Conservation (phyloP, 2,329 filamentous ascomycete genomes). For the Cladosporium oxysporum region DNA sequence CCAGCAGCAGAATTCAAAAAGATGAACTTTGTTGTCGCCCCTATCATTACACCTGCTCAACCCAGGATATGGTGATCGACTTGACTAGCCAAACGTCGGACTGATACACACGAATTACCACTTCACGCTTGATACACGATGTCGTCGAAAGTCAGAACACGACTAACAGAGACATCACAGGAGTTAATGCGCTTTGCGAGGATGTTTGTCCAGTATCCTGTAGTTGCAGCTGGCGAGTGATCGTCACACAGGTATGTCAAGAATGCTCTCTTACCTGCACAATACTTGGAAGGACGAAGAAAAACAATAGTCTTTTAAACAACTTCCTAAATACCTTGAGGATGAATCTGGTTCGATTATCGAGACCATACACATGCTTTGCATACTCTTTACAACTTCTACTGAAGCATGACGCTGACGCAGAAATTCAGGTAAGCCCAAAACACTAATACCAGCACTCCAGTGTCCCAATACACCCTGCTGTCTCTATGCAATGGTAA, state of each 20-base stretch:
- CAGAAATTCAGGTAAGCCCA: slow-evolving; percentile 16
- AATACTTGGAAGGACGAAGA: neutral
- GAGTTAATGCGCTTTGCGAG: slow-evolving; percentile 13
- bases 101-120: slow-evolving; percentile 43
- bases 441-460: neutral
- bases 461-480: neutral
- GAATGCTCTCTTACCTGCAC: neutral
- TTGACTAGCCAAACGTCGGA: slow-evolving; percentile 63
- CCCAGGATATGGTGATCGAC: slow-evolving; percentile 56
- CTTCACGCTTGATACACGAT: slow-evolving; percentile 5
- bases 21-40: slow-evolving; percentile 63
- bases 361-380: slow-evolving; percentile 37
- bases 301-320: slow-evolving; percentile 1
- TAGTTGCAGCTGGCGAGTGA: neutral
- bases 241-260: slow-evolving; percentile 14
- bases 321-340: slow-evolving; percentile 37
- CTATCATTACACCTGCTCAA: slow-evolving; percentile 54
- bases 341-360: slow-evolving; percentile 51
- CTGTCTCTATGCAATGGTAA: neutral
- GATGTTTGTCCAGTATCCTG: neutral
- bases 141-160: neutral
- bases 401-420: slow-evolving; percentile 30
- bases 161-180: slow-evolving; percentile 17
- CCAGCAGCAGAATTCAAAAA: slow-evolving; percentile 39
- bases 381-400: neutral